Evolutionary conservation across 2,329 filamentous ascomycete species (phyloP).

Genomic region (Diaporthe velutina): DNA sequence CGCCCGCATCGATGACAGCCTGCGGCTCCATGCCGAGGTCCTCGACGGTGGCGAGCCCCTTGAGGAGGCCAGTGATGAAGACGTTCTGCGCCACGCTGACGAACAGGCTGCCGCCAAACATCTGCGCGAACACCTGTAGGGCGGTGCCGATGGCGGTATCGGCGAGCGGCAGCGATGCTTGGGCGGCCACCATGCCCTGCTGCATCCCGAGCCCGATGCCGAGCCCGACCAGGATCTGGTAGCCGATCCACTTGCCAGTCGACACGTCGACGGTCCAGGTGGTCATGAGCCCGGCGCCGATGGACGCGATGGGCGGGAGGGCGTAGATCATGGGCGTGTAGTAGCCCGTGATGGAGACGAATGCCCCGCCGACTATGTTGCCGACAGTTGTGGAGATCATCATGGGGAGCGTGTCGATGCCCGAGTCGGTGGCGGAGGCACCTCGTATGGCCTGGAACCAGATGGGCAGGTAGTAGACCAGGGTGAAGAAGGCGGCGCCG

Average conservation of each 20-base stretch:
- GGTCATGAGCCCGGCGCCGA: constrained; percentile 50
- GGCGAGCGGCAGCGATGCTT: constrained; percentile 41
- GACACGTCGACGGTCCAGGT: constrained; percentile 46
- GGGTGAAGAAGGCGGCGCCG: constrained; percentile 46
- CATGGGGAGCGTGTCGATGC: constrained; percentile 44
- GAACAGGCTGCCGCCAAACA: constrained; percentile 41
- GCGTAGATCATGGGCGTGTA: constrained; percentile 50
- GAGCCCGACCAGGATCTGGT: constrained; percentile 43
- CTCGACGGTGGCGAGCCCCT: not conserved
- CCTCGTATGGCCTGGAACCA: constrained; percentile 51
- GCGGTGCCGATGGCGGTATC: constrained; percentile 44
- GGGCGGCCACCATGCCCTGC: constrained; percentile 38
- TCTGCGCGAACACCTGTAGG: constrained; percentile 42
- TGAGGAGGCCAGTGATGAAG: constrained; percentile 30
- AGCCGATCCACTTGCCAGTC: constrained; percentile 41
- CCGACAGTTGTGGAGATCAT: constrained; percentile 42
- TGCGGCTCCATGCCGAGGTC: not conserved
- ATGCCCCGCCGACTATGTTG: constrained; percentile 40
- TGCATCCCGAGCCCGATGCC: constrained; percentile 43
- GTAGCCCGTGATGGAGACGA: constrained; percentile 49
- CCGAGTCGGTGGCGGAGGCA: constrained; percentile 43
- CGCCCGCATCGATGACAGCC: not conserved
- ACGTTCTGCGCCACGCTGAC: constrained; percentile 42
- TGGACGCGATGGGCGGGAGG: constrained; percentile 44
- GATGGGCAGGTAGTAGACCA: constrained; percentile 49